Conservation (phyloP, 257 asterid genomes). For the Nyctanthes arbortristis region DNA sequence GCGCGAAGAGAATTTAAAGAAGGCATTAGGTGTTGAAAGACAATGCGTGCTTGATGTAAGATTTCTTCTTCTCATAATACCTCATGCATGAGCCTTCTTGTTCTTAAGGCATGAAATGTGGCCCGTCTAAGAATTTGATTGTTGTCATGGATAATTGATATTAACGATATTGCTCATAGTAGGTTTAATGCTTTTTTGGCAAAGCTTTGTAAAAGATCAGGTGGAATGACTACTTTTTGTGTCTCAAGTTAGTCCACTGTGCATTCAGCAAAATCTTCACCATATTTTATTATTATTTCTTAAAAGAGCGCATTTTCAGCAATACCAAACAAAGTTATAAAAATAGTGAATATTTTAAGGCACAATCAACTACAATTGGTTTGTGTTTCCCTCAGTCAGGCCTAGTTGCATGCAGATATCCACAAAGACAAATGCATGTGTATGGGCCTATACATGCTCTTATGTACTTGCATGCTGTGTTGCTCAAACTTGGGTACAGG, state of each 20-base stretch:
- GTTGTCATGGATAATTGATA: background rate
- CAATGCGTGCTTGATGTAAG: constrained; percentile 90
- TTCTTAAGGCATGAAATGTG: background rate
- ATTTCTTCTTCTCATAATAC: constrained; percentile 12
- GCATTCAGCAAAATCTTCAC: too few species aligned
- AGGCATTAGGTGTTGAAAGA: constrained; percentile 89
- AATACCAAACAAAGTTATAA: too few species aligned
- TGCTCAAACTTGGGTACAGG: too few species aligned
- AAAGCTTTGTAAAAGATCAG: too few species aligned
- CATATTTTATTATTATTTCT: too few species aligned
- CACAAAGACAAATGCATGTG: background rate
- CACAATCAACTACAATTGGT: background rate
- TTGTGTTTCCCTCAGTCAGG: background rate
- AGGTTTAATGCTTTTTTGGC: too few species aligned
- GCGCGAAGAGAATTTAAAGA: constrained; percentile 87
- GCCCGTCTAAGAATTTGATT: background rate
- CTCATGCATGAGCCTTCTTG: background rate
- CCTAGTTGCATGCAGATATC: background rate
- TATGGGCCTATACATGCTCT: background rate
- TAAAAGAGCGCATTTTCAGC: too few species aligned
- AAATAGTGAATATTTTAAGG: background rate
- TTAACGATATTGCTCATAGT: background rate
- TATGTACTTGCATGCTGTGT: background rate
- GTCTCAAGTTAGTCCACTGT: too few species aligned
- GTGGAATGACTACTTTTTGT: too few species aligned